These are phyloP conservation scores for Ephemerocybe angulata DNA, from an alignment of 768 basidiomycete species.

Conservation along the genomic window DNA sequence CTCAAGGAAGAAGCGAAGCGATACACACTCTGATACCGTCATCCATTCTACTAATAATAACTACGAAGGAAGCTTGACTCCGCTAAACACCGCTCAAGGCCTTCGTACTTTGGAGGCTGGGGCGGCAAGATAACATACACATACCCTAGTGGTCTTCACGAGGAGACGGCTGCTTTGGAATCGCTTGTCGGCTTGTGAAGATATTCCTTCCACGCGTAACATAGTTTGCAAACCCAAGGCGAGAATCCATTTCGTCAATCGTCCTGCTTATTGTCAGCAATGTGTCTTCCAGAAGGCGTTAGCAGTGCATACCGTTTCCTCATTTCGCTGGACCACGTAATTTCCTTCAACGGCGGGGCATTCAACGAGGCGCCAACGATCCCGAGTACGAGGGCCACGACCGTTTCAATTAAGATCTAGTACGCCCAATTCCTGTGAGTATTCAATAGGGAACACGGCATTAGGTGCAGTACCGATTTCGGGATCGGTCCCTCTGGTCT, in stretches of 20 bases:
- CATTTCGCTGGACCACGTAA: slow-evolving; percentile 91
- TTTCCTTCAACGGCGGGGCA: slow-evolving; percentile 68
- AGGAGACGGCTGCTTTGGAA: background rate
- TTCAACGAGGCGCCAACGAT: slow-evolving; percentile 71
- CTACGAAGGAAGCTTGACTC: too few species aligned
- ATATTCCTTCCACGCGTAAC: slow-evolving; percentile 54
- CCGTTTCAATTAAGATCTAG: slow-evolving; percentile 66
- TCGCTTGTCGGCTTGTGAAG: slow-evolving; percentile 23
- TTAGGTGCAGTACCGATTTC: slow-evolving; percentile 43
- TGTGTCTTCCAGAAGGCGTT: background rate
- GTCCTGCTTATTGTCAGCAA: slow-evolving; percentile 38
- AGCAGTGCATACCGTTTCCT: slow-evolving; percentile 55
- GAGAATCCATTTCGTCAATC: slow-evolving; percentile 74
- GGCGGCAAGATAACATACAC: too few species aligned
- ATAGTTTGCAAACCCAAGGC: slow-evolving; percentile 59
- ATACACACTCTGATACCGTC: too few species aligned
- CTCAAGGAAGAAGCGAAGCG: too few species aligned
- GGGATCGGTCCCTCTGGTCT: slow-evolving; percentile 66
- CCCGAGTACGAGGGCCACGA: slow-evolving; percentile 62
- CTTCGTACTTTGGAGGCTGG: too few species aligned
- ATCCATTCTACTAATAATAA: too few species aligned
- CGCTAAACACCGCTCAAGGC: too few species aligned
- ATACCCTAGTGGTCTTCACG: background rate
- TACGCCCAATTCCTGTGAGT: background rate
- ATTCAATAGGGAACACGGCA: background rate